Conservation (phyloP, 768 basidiomycete genomes). For the Sarcomyxa edulis region DNA sequence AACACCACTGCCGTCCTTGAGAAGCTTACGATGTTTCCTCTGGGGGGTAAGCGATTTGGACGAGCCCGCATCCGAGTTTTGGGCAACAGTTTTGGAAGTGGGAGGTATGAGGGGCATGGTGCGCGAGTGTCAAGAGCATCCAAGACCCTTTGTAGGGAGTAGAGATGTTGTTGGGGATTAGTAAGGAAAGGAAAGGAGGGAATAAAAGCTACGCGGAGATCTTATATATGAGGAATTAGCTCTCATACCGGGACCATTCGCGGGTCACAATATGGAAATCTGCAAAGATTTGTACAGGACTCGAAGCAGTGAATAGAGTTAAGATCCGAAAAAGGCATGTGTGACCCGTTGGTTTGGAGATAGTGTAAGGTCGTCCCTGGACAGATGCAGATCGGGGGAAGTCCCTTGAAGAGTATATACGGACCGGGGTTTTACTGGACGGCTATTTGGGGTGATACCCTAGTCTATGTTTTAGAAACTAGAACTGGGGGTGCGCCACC, state of each 20-base stretch:
- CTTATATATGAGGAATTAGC: slow-evolving; percentile 29
- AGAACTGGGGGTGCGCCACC: too few relatives aligned
- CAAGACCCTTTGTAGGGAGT: too few relatives aligned
- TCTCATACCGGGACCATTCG: slow-evolving; percentile 19
- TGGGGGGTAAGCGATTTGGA: slow-evolving; percentile 59
- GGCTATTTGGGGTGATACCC: too few relatives aligned
- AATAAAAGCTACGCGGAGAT: slow-evolving; percentile 11
- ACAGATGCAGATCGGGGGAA: too few relatives aligned
- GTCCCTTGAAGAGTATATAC: too few relatives aligned
- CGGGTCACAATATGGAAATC: slow-evolving; percentile 17
- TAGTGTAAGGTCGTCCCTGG: too few relatives aligned
- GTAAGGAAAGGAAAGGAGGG: slow-evolving; percentile 14
- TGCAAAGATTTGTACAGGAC: slow-evolving; percentile 11
- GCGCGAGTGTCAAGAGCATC: too few relatives aligned
- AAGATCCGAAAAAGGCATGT: slow-evolving; percentile 59
- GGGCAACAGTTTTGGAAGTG: slow-evolving; percentile 21
- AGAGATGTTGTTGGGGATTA: too few relatives aligned
- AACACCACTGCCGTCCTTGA: slow-evolving; percentile 71
- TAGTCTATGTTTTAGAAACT: too few relatives aligned
- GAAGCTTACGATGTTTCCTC: slow-evolving; percentile 77
- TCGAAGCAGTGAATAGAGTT: slow-evolving; percentile 17
- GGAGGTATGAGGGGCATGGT: slow-evolving; percentile 19
- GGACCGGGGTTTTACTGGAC: too few relatives aligned
- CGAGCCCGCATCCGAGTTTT: slow-evolving; percentile 21
- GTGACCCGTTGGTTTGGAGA: slow-evolving; percentile 45